phyloP scores from a whole-genome alignment of 306 rosid genomes.

The Comarum palustre region DNA sequence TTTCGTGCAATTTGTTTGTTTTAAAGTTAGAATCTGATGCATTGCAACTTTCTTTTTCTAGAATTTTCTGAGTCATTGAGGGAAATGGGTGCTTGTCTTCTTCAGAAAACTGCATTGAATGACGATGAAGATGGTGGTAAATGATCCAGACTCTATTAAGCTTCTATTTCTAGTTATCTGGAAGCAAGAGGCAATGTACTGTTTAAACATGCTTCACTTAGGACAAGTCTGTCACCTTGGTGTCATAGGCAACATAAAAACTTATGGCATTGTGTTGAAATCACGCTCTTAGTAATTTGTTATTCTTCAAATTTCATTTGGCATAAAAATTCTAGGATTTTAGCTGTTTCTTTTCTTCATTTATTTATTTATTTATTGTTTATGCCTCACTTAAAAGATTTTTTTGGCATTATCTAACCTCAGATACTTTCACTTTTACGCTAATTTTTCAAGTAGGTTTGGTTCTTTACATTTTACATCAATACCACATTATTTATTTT shows the following conservation, averaged over 20 bases:
- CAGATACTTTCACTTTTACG: neutral
- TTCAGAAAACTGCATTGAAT: conserved; percentile 85
- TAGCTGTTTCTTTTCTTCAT: neutral
- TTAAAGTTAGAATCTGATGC: neutral
- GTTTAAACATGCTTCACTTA: neutral
- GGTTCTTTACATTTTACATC: neutral
- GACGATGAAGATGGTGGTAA: conserved; percentile 88
- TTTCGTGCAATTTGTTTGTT: neutral
- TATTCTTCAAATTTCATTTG: neutral
- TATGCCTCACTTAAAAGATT: neutral
- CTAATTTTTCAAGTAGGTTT: neutral
- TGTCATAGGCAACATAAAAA: neutral
- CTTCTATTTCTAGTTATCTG: conserved; percentile 9
- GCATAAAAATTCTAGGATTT: neutral
- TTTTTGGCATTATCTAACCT: neutral
- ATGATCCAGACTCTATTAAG: conserved; percentile 14
- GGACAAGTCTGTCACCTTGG: neutral
- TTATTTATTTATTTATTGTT: neutral
- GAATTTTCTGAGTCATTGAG: conserved; percentile 86
- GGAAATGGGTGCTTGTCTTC: conserved; percentile 89
- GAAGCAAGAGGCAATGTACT: neutral
- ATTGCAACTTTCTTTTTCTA: conserved; percentile 26
- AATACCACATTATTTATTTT: neutral
- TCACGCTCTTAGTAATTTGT: neutral
- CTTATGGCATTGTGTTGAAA: neutral